Conservation (phyloP, 2,329 filamentous ascomycete genomes). For the Pyrenophora teres region DNA sequence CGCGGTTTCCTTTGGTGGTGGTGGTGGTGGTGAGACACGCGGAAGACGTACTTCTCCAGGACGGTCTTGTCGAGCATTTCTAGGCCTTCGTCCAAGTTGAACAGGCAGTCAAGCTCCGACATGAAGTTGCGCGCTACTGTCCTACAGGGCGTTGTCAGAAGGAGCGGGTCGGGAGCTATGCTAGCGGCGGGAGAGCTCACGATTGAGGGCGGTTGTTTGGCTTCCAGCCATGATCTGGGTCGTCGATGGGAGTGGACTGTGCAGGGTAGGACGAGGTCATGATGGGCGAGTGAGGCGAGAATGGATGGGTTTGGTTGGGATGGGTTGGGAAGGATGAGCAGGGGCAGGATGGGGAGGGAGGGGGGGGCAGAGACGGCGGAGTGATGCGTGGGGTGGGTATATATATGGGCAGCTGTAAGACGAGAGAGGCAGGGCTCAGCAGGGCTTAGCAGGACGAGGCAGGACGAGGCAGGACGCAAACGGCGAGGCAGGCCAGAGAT, state of each 20-base stretch:
- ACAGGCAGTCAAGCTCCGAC: slow-evolving; percentile 82
- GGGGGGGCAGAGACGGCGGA: slow-evolving; percentile 1
- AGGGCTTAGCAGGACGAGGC: background rate
- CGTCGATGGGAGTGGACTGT: slow-evolving; percentile 33
- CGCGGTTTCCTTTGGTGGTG: background rate
- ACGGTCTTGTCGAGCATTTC: slow-evolving; percentile 75
- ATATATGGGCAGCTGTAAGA: slow-evolving; percentile 15
- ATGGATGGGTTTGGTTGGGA: slow-evolving; percentile 4
- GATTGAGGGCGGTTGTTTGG: slow-evolving; percentile 81
- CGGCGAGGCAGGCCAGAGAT: slow-evolving; percentile 23
- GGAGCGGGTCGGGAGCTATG: slow-evolving; percentile 19
- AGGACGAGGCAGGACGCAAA: slow-evolving; percentile 10
- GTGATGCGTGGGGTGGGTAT: no score
- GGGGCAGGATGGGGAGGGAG: slow-evolving; percentile 10
- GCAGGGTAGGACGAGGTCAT: slow-evolving; percentile 19
- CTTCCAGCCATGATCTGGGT: slow-evolving; percentile 77
- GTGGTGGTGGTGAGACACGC: no score
- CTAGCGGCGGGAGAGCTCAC: slow-evolving; percentile 58
- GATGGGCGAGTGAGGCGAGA: slow-evolving; percentile 10
- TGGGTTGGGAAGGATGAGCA: slow-evolving; percentile 9
- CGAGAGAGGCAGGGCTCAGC: background rate
- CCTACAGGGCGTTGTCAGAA: slow-evolving; percentile 56
- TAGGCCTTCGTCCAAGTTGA: slow-evolving; percentile 81
- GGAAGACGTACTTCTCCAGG: slow-evolving; percentile 74
- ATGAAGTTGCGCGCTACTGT: slow-evolving; percentile 89